Evolutionary conservation across 2,329 filamentous ascomycete species (phyloP), one percentile per base, ranked within the genome.

Genomic region (Pseudogymnoascus sp.): DNA sequence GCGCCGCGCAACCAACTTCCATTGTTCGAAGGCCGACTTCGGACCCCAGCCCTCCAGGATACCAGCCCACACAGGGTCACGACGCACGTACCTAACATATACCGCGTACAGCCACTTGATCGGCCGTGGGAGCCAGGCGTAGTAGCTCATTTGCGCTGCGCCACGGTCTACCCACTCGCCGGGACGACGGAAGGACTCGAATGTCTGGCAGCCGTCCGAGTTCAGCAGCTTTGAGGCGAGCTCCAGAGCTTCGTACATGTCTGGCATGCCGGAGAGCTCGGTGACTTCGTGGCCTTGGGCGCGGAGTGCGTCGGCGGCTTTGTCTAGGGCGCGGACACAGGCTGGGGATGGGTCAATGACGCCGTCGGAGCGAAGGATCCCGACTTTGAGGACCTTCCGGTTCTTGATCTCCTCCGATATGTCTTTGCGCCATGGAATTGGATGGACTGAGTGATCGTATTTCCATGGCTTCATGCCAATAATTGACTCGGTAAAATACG

Each of bases 271-370:
- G 21, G 38, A 60, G 6, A 80, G 73, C 66, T 86, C 80, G 31
- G 85, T 77, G 49, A 96, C 84, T 60, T 91, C 87, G 71, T 97
- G 92, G 8, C 92, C 93, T 62, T 87, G 84, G 5, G 80, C 79
- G 43, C 79, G 80, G 18, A 97, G 82, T 0, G 91, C 90, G 5
- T 79, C 76, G 25, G 88, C 88, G 0, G 88, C 87, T 65, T 86
- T 84, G 31, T 89, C 83, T 9, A 97, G 72, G 2, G 91, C 92
- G 59, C 93, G 84, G 49, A 80, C 80, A 70, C 95, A 96, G 9
- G 93, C 92, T 8, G 93, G 93, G 46, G 89, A 88, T 0, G 93
- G 92, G 63, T 93, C 88, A 11, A 96, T 89, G 31, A 97, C 92
- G 12, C 87, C 85, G 70, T 96, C 91, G 3, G 86, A 91, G 43